Evolutionary conservation across 805 yeast genomes (phyloP), one percentile per base, ranked within the genome.

Genomic region (Kurtzmaniella cleridarum): DNA sequence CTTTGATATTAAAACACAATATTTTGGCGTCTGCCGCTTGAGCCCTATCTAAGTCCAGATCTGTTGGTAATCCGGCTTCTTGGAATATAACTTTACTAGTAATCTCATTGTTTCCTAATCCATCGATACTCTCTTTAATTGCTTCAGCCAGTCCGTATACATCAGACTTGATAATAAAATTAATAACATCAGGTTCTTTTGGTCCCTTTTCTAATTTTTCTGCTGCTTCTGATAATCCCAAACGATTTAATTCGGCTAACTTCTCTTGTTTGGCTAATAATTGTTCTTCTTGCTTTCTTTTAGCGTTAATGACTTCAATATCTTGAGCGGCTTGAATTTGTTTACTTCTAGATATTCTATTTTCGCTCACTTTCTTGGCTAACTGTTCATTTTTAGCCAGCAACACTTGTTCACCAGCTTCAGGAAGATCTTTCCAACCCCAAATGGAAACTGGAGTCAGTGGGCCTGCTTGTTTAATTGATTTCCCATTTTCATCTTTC

Each of bases 141-240:
- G 98, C 98, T 56, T 93, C 98, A 0, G 86, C 84, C 0, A 98
- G 90, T 0, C 98, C 98, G 48, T 82, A 81, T 1, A 91, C 97
- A 62, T 93, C 98, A 0, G 96, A 85, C 55, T 86, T 88, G 27
- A 93, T 69, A 20, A 93, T 80, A 47, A 81, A 88, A 24, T 78
- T 77, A 3, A 78, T 62, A 5, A 20, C 8, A 5, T 8, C 24
- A 5, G 24, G 24, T 20, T 20, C 24, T 28, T 27, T 35, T 31
- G 27, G 27, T n/a, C 38, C 27, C 10, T 62, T 63, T 11, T 63
- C 57, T 55, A 53, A 35, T 38, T 58, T 38, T 32, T 39, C 37
- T 32, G 53, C 31, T 30, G 54, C 56, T 11, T 53, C 48, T 3
- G 56, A 58, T 39, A 84, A 68, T 0, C 95, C 95, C 38, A 79